Base-by-base conservation (phyloP, 1,139 yeast species). In the Saccharomyces hybrid region DNA sequence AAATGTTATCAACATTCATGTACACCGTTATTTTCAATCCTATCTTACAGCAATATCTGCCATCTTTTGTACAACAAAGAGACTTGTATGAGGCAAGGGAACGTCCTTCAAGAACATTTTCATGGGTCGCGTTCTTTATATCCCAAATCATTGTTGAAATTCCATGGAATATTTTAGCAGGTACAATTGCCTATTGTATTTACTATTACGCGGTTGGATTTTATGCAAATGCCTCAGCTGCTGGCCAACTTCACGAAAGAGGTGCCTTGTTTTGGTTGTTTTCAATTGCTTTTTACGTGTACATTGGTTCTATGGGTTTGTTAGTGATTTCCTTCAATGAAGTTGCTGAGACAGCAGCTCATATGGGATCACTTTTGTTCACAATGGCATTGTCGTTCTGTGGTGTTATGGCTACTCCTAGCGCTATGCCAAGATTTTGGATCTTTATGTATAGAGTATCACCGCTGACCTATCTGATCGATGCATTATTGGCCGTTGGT, bases 61-160 rank as follows among this genome's bases (percentile, higher is more conserved):
- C 96, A 47, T 74, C 79, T 55, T 88, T 77, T 66, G 84, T 85
- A 50, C 70, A 73, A 49, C 95, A 86, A 70, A 82, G 96, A 72
- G 83, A 83, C 62, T 74, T 90, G 50, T 90, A 88, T 67, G 96
- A 88, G 68, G 91, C 85, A n/a, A 82, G 96, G 67, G 97, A 90
- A 71, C 81, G 95, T 46, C 96, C 96, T 9, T 84, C 81, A 58
- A 81, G 74, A 73, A 83, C 75, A 47, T 87, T 75, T 60, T 73
- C 81, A 2, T 82, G 95, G 95, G 61, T 75, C 71, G 77, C 82
- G 56, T 74, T 78, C 71, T 71, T 88, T 70, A 72, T 62, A 32
- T 68, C 82, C 1, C 91, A 88, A 70, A 75, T 88, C 49, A 70
- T 83, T 20, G 84, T 80, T 38, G 96, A 89, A 67, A 68, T 87